Evolutionary conservation across 2,329 filamentous ascomycete species (phyloP).

Genomic region (Furcasterigmium furcatum): DNA sequence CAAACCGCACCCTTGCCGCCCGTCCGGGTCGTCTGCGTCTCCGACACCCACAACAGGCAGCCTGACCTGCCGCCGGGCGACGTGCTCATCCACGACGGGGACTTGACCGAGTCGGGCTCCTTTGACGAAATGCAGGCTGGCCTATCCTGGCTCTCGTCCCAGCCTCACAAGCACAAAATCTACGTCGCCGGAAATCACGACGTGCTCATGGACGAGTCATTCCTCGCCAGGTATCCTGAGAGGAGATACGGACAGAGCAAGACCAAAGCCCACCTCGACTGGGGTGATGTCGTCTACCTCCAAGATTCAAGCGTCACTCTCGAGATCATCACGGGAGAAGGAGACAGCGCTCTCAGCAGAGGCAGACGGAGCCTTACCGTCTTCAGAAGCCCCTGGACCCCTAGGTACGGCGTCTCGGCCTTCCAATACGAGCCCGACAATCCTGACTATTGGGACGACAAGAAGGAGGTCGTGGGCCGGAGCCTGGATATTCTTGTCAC

Average conservation of each 20-base stretch:
- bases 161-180: conserved; percentile 38
- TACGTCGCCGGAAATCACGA: conserved; percentile 46
- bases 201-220: conserved; percentile 25
- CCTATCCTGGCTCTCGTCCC: conserved; percentile 36
- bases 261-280: conserved; percentile 30
- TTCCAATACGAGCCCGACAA: conserved; percentile 37
- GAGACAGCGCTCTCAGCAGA: no score
- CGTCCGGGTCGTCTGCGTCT: conserved; percentile 42
- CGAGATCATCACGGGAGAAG: no score
- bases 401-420: conserved; percentile 30
- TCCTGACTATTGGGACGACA: conserved; percentile 21
- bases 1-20: no score
- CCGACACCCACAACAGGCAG: conserved; percentile 39
- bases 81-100: conserved; percentile 44
- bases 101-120: conserved; percentile 42
- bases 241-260: no score
- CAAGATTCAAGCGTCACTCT: no score
- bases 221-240: no score
- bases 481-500: conserved; percentile 33
- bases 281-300: conserved; percentile 20
- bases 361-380: conserved; percentile 31
- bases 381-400: conserved; percentile 30
- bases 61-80: conserved; percentile 35
- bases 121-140: conserved; percentile 32
- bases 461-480: conserved; percentile 16